Conservation (phyloP, 1,139 yeast genomes). For the Blastobotrys illinoisensis region DNA sequence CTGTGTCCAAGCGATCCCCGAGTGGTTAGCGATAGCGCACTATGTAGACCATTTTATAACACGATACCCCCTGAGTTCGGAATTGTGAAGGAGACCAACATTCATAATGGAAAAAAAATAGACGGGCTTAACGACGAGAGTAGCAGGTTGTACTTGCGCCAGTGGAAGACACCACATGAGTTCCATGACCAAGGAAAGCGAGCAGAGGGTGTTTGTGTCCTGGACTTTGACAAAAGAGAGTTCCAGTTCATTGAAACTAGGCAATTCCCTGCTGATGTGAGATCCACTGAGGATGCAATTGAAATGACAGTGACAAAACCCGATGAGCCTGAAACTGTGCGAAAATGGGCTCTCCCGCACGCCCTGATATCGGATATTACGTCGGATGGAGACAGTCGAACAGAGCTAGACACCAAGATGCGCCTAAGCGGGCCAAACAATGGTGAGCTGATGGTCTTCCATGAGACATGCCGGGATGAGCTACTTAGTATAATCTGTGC, state of each 20-base stretch:
- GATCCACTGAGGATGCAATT: neutral
- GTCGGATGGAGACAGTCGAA: neutral
- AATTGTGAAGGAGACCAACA: conserved; percentile 1
- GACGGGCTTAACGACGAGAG: conserved; percentile 1
- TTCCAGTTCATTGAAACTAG: conserved; percentile 4
- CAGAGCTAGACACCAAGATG: conserved; percentile 3
- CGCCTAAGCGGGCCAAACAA: conserved; percentile 1
- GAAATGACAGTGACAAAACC: conserved; percentile 1
- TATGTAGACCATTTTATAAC: conserved; percentile 1
- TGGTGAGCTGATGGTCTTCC: neutral
- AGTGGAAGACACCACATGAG: neutral
- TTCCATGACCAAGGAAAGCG: neutral
- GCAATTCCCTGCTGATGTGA: neutral
- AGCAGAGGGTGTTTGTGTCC: neutral
- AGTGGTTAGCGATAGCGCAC: neutral
- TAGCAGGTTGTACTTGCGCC: conserved; percentile 3
- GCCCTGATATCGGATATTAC: neutral
- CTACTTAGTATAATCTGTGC: neutral
- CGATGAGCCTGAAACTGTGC: neutral
- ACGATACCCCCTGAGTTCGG: conserved; percentile 4
- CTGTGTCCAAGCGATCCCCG: neutral
- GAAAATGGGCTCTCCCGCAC: neutral
- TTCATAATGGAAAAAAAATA: conserved; percentile 4
- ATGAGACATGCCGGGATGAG: conserved; percentile 4
- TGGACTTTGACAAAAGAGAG: conserved; percentile 4